Evolutionary conservation across 805 yeast genomes (phyloP), one percentile per base, ranked within the genome.

Genomic region (Candida krabiensis): DNA sequence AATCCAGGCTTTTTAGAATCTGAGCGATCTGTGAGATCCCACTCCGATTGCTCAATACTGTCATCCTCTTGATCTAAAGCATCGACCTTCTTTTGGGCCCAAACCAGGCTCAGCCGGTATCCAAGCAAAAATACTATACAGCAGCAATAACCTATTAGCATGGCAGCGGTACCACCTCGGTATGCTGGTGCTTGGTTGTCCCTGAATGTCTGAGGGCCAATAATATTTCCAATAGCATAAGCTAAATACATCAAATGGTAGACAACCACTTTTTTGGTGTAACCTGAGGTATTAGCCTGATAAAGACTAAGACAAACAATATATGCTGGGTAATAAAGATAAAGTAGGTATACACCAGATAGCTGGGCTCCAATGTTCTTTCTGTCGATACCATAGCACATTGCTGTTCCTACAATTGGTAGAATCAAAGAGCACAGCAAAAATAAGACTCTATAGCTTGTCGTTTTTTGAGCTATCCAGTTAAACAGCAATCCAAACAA

Each of bases 171-270:
- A 12, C 41, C 72, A 2, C 69, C 64, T 12, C 53, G 41, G 47
- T 64, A 72, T 39, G 69, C 56, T 33, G 82, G 81, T 5, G 69
- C 64, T 45, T 70, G 71, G n/a, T 49, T 54, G 9, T 50, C 59
- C 46, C 67, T 64, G 75, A 79, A 77, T 17, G 75, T 46, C 51
- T 75, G 81, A 4, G 82, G 80, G 5, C 77, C 70, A 19, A 75
- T 68, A 15, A 75, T 64, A 43, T 75, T 75, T 19, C 75, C 63
- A 28, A 75, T 53, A 43, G 73, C 64, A 38, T 69, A 75, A n/a
- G 68, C 67, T 19, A 66, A 61, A 22, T 40, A 44, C 38, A 40
- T 44, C 33, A 44, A 31, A 2, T 41, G 72, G 73, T 65, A 19
- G 63, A 58, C 44, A 70, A 47, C 19, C 67, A 73, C 43, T 66